Conservation (phyloP, 176 grass and related monocot species). For the Chrysopogon serrulatus region DNA sequence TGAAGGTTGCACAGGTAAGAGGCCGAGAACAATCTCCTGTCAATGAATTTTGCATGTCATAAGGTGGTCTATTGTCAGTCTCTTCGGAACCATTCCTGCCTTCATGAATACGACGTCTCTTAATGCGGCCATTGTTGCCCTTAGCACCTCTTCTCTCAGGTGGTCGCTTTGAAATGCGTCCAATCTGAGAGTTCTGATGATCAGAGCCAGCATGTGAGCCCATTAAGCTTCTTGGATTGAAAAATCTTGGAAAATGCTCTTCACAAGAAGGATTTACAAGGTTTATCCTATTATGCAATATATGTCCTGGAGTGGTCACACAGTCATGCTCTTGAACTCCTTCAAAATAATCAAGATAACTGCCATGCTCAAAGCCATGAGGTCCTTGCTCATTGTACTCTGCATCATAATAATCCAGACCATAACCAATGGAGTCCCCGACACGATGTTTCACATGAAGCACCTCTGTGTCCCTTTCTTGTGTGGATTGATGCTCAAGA, state of each 20-base stretch:
- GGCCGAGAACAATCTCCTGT: background rate
- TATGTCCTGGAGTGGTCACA: background rate
- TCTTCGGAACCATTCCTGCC: background rate
- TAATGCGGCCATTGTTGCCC: slow-evolving; percentile 20
- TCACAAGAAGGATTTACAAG: slow-evolving; percentile 4
- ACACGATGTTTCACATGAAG: slow-evolving; percentile 18
- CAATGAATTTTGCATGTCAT: background rate
- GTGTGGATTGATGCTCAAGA: slow-evolving; percentile 17
- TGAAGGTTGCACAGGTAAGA: slow-evolving; percentile 9
- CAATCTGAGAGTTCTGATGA: slow-evolving; percentile 17
- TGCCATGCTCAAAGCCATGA: slow-evolving; percentile 17
- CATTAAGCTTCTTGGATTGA: slow-evolving; percentile 4
- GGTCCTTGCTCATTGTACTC: slow-evolving; percentile 16
- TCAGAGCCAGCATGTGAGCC: background rate
- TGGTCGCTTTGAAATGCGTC: slow-evolving; percentile 12
- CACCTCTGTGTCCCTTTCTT: slow-evolving; percentile 4
- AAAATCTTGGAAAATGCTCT: slow-evolving; percentile 1
- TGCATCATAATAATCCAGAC: slow-evolving; percentile 28
- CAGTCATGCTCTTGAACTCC: background rate
- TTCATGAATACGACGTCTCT: slow-evolving; percentile 1
- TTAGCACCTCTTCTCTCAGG: slow-evolving; percentile 23
- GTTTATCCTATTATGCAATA: background rate
- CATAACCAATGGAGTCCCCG: slow-evolving; percentile 15
- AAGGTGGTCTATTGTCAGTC: background rate
- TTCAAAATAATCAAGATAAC: slow-evolving; percentile 24